Evolutionary conservation across 805 yeast genomes (phyloP).

Genomic region (Yamadazyma akitaensis): DNA sequence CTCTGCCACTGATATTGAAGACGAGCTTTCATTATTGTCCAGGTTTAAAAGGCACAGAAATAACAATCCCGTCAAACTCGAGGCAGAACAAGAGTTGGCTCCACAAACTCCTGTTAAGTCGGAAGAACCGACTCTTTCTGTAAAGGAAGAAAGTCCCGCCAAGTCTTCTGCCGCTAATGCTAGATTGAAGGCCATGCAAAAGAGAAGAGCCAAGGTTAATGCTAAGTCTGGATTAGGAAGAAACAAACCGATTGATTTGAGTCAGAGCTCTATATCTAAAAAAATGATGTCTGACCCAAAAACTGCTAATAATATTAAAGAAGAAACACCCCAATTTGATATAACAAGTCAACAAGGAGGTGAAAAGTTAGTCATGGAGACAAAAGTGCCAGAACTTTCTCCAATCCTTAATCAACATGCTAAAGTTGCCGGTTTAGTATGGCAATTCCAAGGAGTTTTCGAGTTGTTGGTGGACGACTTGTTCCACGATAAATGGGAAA

Average conservation of each 20-base stretch:
- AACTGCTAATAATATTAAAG: constrained; percentile 1
- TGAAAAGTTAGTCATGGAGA: constrained; percentile 80
- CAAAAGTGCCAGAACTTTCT: constrained; percentile 59
- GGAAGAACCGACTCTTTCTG: background rate
- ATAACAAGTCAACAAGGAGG: constrained; percentile 79
- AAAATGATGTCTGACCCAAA: constrained; percentile 40
- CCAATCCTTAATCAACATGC: constrained; percentile 70
- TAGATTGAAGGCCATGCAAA: constrained; percentile 91
- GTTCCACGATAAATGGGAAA: constrained; percentile 87
- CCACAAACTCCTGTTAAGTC: background rate
- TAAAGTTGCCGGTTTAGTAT: constrained; percentile 68
- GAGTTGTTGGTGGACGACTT: constrained; percentile 76
- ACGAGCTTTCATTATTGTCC: constrained; percentile 37
- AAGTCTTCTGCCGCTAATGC: constrained; percentile 46
- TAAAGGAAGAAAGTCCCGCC: constrained; percentile 12
- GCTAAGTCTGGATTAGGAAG: constrained; percentile 51
- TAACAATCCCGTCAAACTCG: constrained; percentile 21
- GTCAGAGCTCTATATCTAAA: constrained; percentile 66
- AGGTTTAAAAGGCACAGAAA: constrained; percentile 50
- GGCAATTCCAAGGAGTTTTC: constrained; percentile 94
- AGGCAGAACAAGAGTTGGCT: constrained; percentile 3
- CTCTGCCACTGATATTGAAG: constrained; percentile 11
- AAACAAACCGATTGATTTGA: constrained; percentile 56
- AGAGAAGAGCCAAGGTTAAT: constrained; percentile 75
- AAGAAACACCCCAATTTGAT: constrained; percentile 43